Evolutionary conservation across 441 rosid genomes (phyloP), one percentile per base, ranked within the genome.

Genomic region (Bruguiera hainesii): DNA sequence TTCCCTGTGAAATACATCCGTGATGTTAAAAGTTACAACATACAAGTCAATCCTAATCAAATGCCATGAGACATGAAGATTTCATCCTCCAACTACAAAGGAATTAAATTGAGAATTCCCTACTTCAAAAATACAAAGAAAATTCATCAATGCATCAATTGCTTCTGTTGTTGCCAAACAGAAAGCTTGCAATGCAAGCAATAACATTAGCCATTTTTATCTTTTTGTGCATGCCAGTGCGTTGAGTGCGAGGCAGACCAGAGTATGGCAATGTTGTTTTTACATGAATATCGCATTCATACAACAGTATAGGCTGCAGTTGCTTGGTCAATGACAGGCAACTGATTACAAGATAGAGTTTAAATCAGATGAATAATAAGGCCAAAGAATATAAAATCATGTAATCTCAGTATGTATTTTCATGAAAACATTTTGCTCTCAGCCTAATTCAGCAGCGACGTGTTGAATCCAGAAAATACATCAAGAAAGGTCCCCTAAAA

Each of bases 1-100:
- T 81, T 62, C 94, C 91, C 94, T 86, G 79, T 50, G 73, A 80
- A 51, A 64, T 25, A 71, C 62, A 56, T 20, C 57, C 23, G 66
- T 71, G 62, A 55, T 23, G 58, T 74, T 33, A 64, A 53, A 42
- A 31, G n/a, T 61, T 62, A 19, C 19, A 48, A 23, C 23, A 23
- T 23, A 61, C 18, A 58, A n/a, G 53, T 63, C 16, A 18, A 46
- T 13, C 6, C 28, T 26, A 15, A 26, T 23, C 58, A 55, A 55
- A 15, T 6, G 16, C 28, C 10, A n/a, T 8, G 28, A 55, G 58
- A 23, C 16, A 55, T 23, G 16, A 10, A 23, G 28, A 23, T 23
- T 55, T 55, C 29, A 23, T 55, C 58, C 9, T 26, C 25, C 28
- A 23, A 55, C 23, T 11, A 20, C 28, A 20, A 23, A 42, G 48